These are phyloP conservation scores for Nicotiana noctiflora DNA, from an alignment of 257 asterid genomes.

Conservation along the genomic window DNA sequence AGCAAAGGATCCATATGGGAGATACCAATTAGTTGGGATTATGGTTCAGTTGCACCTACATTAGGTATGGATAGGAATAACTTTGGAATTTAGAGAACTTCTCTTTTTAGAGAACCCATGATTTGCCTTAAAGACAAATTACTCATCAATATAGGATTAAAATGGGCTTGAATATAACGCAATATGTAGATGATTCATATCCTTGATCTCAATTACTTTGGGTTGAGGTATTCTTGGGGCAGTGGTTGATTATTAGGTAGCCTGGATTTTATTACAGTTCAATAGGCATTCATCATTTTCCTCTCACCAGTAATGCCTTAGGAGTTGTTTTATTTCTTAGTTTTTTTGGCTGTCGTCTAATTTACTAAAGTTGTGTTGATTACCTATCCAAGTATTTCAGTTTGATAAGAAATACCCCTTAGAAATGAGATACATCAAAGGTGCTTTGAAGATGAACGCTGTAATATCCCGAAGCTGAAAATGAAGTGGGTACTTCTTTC, in stretches of 20 bases:
- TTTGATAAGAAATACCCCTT: not conserved
- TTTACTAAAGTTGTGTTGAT: not conserved
- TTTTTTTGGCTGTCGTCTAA: not conserved
- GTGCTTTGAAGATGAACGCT: too few species aligned
- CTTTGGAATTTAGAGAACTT: not conserved
- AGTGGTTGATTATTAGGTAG: not conserved
- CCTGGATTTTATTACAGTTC: conserved; percentile 2
- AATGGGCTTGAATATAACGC: not conserved
- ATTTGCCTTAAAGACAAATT: not conserved
- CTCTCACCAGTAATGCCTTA: not conserved
- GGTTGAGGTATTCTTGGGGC: not conserved
- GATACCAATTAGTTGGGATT: not conserved
- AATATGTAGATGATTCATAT: not conserved
- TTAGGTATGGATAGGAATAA: not conserved
- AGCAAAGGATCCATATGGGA: not conserved
- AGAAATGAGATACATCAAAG: not conserved
- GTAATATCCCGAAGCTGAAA: too few species aligned
- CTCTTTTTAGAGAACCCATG: not conserved
- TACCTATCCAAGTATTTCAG: not conserved
- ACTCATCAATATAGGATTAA: not conserved
- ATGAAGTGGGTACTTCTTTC: too few species aligned
- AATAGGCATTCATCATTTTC: not conserved
- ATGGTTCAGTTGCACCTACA: not conserved
- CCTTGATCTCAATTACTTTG: not conserved
- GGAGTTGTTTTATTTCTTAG: not conserved